Evolutionary conservation across 352 stramenopile genomes (phyloP).

Genomic region (Phytophthora kernoviae): DNA sequence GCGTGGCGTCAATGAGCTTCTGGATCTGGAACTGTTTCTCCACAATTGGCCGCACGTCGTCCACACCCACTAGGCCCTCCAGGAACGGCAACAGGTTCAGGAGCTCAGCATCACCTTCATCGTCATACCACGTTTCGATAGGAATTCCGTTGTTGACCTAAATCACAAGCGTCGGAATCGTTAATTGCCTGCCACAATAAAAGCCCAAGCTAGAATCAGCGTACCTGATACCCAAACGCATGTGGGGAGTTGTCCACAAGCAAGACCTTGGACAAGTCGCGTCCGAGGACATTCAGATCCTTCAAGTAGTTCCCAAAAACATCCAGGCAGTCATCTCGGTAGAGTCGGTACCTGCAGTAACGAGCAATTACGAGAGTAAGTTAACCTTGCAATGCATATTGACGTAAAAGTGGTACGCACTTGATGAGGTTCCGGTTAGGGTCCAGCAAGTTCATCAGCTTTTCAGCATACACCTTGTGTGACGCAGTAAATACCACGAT

Average conservation of each 20-base stretch:
- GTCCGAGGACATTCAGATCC: slow-evolving; percentile 96
- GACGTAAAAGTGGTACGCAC: slow-evolving; percentile 30
- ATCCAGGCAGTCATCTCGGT: slow-evolving; percentile 94
- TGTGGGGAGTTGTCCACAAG: slow-evolving; percentile 99
- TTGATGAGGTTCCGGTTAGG: slow-evolving; percentile 90
- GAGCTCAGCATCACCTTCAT: slow-evolving; percentile 96
- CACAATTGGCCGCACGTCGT: slow-evolving; percentile 91
- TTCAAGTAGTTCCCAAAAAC: slow-evolving; percentile 99
- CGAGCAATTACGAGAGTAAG: background rate
- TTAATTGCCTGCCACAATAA: background rate
- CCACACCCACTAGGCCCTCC: slow-evolving; percentile 81
- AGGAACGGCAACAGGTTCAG: slow-evolving; percentile 97
- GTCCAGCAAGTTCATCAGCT: slow-evolving; percentile 97
- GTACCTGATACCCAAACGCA: slow-evolving; percentile 97
- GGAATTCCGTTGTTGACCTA: slow-evolving; percentile 97
- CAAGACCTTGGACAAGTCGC: slow-evolving; percentile 89
- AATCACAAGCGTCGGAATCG: background rate
- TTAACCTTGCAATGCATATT: background rate
- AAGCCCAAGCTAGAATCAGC: background rate
- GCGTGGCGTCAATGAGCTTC: slow-evolving; percentile 84
- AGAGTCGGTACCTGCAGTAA: slow-evolving; percentile 89
- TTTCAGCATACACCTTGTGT: slow-evolving; percentile 95
- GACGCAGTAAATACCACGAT: slow-evolving; percentile 99
- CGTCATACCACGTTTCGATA: slow-evolving; percentile 99
- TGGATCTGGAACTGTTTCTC: slow-evolving; percentile 92